A percentile compares a stretch with the other conserved stretches of the same genome.
phyloP scores from a whole-genome alignment of 2,329 filamentous ascomycete species.

The Rhytidhysteron rufulum region DNA sequence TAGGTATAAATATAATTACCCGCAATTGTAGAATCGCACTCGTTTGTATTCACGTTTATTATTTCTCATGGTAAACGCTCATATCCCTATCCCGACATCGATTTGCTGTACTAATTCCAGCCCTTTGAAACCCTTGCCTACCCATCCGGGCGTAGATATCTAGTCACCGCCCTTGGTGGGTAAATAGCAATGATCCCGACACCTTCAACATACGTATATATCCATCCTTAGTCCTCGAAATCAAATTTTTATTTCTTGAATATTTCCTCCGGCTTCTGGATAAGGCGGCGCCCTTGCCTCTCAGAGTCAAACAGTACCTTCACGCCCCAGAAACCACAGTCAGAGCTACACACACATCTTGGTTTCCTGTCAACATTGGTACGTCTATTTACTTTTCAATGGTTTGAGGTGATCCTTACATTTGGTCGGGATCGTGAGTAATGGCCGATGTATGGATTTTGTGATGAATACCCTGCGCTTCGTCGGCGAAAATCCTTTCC shows the following conservation, averaged over 20 bases:
- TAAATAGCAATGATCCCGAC: no score
- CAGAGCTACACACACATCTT: background rate
- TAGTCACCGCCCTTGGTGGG: no score
- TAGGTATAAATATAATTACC: no score
- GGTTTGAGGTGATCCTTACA: background rate
- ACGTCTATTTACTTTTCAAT: background rate
- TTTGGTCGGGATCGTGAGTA: background rate
- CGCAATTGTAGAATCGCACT: no score
- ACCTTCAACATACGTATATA: no score
- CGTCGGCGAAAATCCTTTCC: slow-evolving; percentile 1
- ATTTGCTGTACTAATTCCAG: no score
- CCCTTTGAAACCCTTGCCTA: no score
- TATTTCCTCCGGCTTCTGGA: background rate
- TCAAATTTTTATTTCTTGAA: background rate
- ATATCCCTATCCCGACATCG: no score
- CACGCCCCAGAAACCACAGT: background rate
- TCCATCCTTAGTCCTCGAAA: background rate
- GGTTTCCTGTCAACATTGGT: background rate
- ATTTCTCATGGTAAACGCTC: no score
- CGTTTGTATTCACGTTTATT: no score
- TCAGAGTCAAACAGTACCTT: background rate
- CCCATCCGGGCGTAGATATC: no score
- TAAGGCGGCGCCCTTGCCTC: background rate
- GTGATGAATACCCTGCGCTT: background rate
- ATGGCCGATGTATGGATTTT: background rate